A percentile compares a stretch with the other conserved stretches of the same genome.
phyloP scores from a whole-genome alignment of 495 filamentous ascomycete genomes.

The Penicillium atrosanguineum region DNA sequence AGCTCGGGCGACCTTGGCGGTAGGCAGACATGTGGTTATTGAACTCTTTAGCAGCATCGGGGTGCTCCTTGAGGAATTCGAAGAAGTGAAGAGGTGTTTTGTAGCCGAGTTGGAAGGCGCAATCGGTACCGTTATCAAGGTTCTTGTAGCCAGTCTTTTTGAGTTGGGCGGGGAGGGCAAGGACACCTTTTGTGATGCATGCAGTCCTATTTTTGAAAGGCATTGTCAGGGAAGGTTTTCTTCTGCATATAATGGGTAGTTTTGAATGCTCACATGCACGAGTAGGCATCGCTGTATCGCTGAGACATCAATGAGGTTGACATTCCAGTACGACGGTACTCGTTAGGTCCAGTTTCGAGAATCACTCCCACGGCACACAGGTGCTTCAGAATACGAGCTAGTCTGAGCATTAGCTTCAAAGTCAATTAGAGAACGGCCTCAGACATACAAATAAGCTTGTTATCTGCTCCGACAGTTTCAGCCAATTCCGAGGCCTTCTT shows the following conservation, averaged over 20 bases:
- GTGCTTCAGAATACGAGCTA: conserved; percentile 46
- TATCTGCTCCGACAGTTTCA: conserved; percentile 28
- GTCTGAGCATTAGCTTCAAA: not conserved
- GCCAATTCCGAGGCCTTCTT: conserved; percentile 30
- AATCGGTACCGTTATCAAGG: conserved; percentile 30
- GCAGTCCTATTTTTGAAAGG: conserved; percentile 24
- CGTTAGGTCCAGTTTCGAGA: conserved; percentile 38
- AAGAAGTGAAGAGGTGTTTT: conserved; percentile 34
- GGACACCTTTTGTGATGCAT: conserved; percentile 27
- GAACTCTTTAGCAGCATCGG: conserved; percentile 35
- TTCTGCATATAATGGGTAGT: not conserved
- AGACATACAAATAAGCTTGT: conserved; percentile 28
- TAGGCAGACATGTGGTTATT: conserved; percentile 53
- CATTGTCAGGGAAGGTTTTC: not conserved
- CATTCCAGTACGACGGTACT: conserved; percentile 45
- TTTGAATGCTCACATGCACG: conserved; percentile 27
- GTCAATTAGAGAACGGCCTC: not conserved
- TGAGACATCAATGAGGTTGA: conserved; percentile 36
- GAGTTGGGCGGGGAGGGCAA: conserved; percentile 30
- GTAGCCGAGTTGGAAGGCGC: conserved; percentile 32
- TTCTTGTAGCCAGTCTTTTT: conserved; percentile 29
- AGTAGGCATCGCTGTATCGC: conserved; percentile 34
- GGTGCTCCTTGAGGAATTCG: conserved; percentile 28
- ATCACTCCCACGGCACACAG: conserved; percentile 50
- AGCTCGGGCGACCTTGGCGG: conserved; percentile 45